phyloP scores from a whole-genome alignment of 2,329 filamentous ascomycete genomes.

The Arachnomyces sp. region DNA sequence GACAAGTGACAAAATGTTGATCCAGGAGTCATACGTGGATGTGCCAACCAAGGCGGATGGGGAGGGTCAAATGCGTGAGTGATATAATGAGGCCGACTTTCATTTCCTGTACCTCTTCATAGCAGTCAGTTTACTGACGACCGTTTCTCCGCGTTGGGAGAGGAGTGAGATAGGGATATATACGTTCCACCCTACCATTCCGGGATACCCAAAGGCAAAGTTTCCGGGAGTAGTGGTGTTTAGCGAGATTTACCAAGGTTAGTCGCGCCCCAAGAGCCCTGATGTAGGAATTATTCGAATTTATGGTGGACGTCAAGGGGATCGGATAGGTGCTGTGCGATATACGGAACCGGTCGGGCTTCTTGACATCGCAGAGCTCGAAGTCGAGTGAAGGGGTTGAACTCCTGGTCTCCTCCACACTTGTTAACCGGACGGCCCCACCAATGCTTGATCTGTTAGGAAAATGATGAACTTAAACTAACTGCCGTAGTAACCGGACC shows the following conservation, averaged over 20 bases:
- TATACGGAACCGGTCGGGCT: no score
- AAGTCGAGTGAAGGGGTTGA: no score
- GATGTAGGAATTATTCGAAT: no score
- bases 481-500: conserved; percentile 66
- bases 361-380: no score
- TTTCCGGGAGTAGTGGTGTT: conserved; percentile 86
- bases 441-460: no score
- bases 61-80: conserved; percentile 47
- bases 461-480: background rate
- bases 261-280: no score
- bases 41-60: conserved; percentile 52
- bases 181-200: conserved; percentile 75
- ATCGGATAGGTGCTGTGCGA: no score
- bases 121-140: conserved; percentile 9
- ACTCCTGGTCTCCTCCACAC: no score
- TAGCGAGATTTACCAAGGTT: conserved; percentile 93
- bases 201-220: conserved; percentile 78
- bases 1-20: conserved; percentile 42
- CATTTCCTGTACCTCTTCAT: background rate
- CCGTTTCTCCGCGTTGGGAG: background rate
- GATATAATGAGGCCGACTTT: background rate
- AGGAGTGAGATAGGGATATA: conserved; percentile 60
- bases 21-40: conserved; percentile 52
- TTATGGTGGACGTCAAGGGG: no score
- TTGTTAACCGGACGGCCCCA: no score